Evolutionary conservation across 108 stramenopile genomes (phyloP), one percentile per base, ranked within the genome.

Genomic region (Pseudonitzschia delicatissima): DNA sequence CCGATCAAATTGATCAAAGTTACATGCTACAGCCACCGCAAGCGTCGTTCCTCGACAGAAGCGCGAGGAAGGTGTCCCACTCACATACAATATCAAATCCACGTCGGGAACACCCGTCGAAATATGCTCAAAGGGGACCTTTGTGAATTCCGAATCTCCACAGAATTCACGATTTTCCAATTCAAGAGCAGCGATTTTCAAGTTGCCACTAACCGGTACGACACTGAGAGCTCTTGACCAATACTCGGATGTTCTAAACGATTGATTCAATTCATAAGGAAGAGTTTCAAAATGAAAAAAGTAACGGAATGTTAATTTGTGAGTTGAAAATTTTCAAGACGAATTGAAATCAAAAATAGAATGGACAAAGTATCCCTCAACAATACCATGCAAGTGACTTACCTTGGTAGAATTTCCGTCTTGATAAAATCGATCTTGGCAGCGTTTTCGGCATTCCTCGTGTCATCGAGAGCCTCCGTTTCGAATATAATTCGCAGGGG

Each of bases 101-200:
- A 82, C 62, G 55, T 83, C 69, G 12, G 80, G 31, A 20, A 93
- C 67, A 31, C 92, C 92, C 4, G 69, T 64, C 25, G 74, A 66
- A 58, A 90, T 87, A 36, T 93, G 87, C 25, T 76, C 58, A n/a
- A 66, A 20, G 21, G 88, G 87, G 4, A 90, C 87, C 52, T 66
- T 48, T 27, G 86, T 81, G 67, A 93, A 93, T 50, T 91, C 89
- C 4, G 82, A 72, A 48, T 93, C 89, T 18, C 92, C 92, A 61
- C 92, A 93, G 59, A 83, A 90, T 39, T 61, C 49, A n/a, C 86
- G 63, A 33, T 77, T 71, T n/a, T 76, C 71, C 9, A 93, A 73
- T 48, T 93, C 89, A 6, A 71, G 65, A 23, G 81, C 64, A 37
- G 80, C 77, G 47, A 93, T 78, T 39, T 72, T 61, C 20, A 93